These are phyloP conservation scores for Pseudocercospora crystallina DNA, from an alignment of 2,329 filamentous ascomycete genomes.

Conservation along the genomic window DNA sequence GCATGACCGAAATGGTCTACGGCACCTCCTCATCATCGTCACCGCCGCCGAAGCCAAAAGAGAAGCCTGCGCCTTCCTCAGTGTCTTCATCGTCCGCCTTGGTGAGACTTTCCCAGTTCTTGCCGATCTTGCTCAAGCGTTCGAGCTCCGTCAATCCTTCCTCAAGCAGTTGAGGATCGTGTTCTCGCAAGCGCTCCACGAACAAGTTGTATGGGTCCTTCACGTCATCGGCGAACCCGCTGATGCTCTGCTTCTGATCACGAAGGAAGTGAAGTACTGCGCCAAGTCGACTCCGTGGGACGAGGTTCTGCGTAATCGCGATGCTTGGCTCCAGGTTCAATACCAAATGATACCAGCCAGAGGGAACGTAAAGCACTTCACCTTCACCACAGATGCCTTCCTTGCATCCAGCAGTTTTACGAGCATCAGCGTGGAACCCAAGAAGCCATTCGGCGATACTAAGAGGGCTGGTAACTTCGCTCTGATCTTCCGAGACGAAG, in stretches of 20 bases:
- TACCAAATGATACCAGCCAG: constrained; percentile 95
- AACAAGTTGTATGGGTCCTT: constrained; percentile 74
- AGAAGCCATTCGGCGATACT: constrained; percentile 97
- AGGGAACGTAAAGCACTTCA: constrained; percentile 88
- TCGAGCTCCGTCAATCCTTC: constrained; percentile 66
- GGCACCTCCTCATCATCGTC: constrained; percentile 37
- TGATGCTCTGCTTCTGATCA: constrained; percentile 81
- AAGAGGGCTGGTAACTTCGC: constrained; percentile 88
- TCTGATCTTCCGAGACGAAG: constrained; percentile 82
- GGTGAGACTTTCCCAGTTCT: constrained; percentile 84
- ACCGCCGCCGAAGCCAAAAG: constrained; percentile 60
- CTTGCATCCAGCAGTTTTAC: constrained; percentile 70
- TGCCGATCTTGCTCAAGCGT: constrained; percentile 62
- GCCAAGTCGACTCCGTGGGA: constrained; percentile 70
- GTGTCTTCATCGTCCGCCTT: constrained; percentile 51
- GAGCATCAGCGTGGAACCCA: constrained; percentile 81
- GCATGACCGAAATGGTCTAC: constrained; percentile 10
- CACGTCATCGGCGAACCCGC: constrained; percentile 74
- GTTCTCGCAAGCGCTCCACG: constrained; percentile 62
- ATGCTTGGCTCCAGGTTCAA: constrained; percentile 83
- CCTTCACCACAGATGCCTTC: constrained; percentile 83
- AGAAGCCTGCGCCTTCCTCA: constrained; percentile 60
- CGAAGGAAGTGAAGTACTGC: constrained; percentile 77
- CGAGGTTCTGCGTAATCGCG: constrained; percentile 93
- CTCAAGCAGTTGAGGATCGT: constrained; percentile 66